phyloP scores from a whole-genome alignment of 1,139 yeast genomes.

The Geotrichum reessii region DNA sequence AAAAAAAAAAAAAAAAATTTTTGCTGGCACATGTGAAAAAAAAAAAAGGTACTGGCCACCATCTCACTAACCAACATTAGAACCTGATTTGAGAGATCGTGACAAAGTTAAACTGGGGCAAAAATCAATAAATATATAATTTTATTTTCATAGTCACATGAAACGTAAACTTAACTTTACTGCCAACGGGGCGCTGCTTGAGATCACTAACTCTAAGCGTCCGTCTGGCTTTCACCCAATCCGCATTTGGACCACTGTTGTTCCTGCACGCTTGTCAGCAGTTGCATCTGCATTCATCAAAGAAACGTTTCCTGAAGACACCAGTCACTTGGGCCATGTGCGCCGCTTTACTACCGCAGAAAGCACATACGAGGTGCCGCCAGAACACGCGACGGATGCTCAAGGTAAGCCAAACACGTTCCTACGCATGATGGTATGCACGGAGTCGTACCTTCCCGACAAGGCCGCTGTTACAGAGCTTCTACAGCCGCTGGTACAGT shows the following conservation, averaged over 20 bases:
- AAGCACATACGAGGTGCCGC: conserved; percentile 7
- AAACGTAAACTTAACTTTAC: conserved; percentile 16
- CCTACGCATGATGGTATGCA: conserved; percentile 36
- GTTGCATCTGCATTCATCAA: conserved; percentile 34
- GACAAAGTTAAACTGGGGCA: neutral
- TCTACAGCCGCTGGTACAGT: conserved; percentile 17
- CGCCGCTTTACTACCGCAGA: conserved; percentile 36
- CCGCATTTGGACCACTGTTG: conserved; percentile 47
- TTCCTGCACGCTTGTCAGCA: conserved; percentile 43
- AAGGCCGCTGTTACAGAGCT: conserved; percentile 22
- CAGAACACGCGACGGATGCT: neutral
- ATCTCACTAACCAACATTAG: neutral
- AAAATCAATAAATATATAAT: neutral
- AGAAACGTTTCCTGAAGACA: conserved; percentile 15
- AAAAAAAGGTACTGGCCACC: neutral
- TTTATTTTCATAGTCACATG: neutral
- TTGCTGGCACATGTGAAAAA: neutral
- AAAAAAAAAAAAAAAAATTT: neutral
- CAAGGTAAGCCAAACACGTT: conserved; percentile 16
- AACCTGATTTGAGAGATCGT: neutral
- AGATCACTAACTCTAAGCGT: conserved; percentile 10
- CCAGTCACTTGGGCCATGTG: conserved; percentile 32
- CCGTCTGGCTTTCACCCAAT: conserved; percentile 12
- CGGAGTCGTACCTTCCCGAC: conserved; percentile 24
- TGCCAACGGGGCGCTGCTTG: conserved; percentile 13